Evolutionary conservation across 495 filamentous ascomycete species (phyloP), one percentile per base, ranked within the genome.

Genomic region (Cryomyces minteri): DNA sequence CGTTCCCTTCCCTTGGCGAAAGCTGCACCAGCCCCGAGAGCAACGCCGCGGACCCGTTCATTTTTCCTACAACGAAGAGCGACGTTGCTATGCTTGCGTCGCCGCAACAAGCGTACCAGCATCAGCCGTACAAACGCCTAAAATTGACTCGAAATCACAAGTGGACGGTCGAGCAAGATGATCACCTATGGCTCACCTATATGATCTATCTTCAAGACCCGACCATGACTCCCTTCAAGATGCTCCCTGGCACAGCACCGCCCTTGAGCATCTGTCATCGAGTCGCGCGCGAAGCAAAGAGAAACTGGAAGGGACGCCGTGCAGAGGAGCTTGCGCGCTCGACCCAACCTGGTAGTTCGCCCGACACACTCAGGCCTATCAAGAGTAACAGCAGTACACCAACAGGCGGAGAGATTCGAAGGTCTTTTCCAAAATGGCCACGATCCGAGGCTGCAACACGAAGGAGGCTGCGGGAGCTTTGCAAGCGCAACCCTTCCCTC

Each of bases 101-200:
- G 6, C 57, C 52, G 10, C 47, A 58, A 7, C 38, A 45, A 4
- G 28, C 41, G 5, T 44, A 39, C 30, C 49, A 44, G 31, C 54
- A 43, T 0, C 52, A 45, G n/a, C 50, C 28, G 3, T 34, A 32
- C 30, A 59, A 56, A 43, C 57, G 54, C 31, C 30, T 52, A 14
- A 59, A 55, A 40, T 49, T 50, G 11, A 50, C 50, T 31, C 63
- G 62, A 9, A 52, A 61, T 31, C 32, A 58, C 12, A 54, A 56
- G 28, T 98, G 88, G 87, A 92, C 83, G 2, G 72, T 78, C 40
- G 81, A 85, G 14, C 92, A 93, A 84, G 87, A 88, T 61, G 77
- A 79, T 33, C 90, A 98, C 57, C 62, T 98, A 31, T 96, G 92
- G 92, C 77, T 82, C 32, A 87, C 82, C 2, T 96, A 94, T 56